A percentile compares a stretch with the other conserved stretches of the same genome.
Conservation (phyloP, 352 stramenopile species). For the Pythium plurisporium region DNA sequence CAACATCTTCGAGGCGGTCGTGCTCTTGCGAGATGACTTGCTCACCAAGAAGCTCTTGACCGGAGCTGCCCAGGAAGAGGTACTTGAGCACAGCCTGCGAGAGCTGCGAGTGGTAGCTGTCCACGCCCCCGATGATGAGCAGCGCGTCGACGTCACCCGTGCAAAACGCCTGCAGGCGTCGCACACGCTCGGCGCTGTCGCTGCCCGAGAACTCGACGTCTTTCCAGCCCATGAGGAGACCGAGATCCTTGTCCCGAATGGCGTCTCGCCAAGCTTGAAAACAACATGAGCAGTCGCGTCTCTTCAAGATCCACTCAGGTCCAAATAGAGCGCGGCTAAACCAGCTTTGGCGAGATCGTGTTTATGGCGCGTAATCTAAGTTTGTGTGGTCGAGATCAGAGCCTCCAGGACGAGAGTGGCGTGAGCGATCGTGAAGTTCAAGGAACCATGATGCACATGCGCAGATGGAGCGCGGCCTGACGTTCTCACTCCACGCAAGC, state of each 20-base stretch:
- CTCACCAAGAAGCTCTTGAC: slow-evolving; percentile 67
- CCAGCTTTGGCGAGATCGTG: background rate
- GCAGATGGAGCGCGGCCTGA: background rate
- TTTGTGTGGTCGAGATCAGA: background rate
- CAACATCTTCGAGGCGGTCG: slow-evolving; percentile 63
- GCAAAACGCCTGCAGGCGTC: slow-evolving; percentile 51
- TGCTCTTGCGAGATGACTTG: slow-evolving; percentile 67
- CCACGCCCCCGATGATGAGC: slow-evolving; percentile 62
- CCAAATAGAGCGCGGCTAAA: slow-evolving; percentile 6
- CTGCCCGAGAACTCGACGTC: slow-evolving; percentile 48
- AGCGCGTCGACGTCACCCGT: slow-evolving; percentile 37
- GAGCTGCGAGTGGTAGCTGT: slow-evolving; percentile 57
- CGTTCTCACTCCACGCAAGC: background rate
- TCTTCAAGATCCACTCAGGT: slow-evolving; percentile 13
- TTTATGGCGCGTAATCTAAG: background rate
- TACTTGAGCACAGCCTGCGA: slow-evolving; percentile 74
- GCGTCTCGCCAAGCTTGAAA: background rate
- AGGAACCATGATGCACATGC: too few relatives aligned
- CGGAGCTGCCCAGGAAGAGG: slow-evolving; percentile 61
- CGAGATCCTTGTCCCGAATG: background rate
- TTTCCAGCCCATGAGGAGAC: slow-evolving; percentile 57
- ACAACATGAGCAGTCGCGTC: slow-evolving; percentile 9
- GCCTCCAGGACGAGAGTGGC: background rate
- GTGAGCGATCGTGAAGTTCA: too few relatives aligned
- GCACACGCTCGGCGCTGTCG: slow-evolving; percentile 53